Conservation (phyloP, 225 moss, liverwort and hornwort genomes). For the Bryoerythrophyllum caledonicum region DNA sequence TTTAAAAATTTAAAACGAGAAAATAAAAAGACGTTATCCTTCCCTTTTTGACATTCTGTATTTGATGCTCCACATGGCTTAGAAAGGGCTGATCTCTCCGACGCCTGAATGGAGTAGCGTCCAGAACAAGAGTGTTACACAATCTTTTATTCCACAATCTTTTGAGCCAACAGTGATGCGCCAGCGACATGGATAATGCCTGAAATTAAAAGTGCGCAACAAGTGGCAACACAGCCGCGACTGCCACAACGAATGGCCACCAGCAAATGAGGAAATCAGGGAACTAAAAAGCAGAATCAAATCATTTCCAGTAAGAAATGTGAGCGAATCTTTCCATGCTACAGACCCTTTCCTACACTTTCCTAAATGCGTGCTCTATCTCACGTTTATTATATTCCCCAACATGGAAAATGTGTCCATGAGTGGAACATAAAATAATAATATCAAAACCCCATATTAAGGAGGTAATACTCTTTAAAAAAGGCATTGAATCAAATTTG, state of each 20-base stretch:
- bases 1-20: too few relatives aligned
- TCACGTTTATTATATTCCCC: background rate
- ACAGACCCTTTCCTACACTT: too few relatives aligned
- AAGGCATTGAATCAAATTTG: too few relatives aligned
- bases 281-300: too few relatives aligned
- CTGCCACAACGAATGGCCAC: background rate
- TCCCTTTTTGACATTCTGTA: too few relatives aligned
- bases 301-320: background rate
- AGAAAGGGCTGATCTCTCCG: background rate
- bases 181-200: conserved; percentile 3
- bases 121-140: too few relatives aligned
- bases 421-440: background rate
- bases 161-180: background rate
- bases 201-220: background rate
- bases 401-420: background rate
- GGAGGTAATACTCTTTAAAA: too few relatives aligned
- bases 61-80: too few relatives aligned
- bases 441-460: too few relatives aligned
- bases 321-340: too few relatives aligned
- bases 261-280: background rate
- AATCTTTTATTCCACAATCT: background rate
- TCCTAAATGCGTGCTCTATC: background rate
- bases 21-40: too few relatives aligned
- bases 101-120: conserved; percentile 1
- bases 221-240: background rate